These are phyloP conservation scores for Leccinum subtestaceum DNA, from an alignment of 768 basidiomycete genomes.

Conservation along the genomic window DNA sequence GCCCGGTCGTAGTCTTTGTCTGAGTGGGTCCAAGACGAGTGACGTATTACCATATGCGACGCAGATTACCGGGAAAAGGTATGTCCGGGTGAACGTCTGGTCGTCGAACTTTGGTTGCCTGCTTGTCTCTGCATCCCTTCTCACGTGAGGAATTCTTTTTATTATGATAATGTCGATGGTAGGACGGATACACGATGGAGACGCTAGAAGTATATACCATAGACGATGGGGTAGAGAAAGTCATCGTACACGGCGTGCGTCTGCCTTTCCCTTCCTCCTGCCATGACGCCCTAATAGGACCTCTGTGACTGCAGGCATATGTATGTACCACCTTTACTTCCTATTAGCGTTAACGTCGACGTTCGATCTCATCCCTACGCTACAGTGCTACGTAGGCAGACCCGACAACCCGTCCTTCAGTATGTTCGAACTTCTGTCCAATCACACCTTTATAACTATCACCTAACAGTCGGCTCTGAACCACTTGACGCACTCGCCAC, in stretches of 20 bases:
- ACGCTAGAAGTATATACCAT: constrained; percentile 69
- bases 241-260: constrained; percentile 53
- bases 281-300: neutral
- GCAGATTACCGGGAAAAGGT: constrained; percentile 87
- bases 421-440: constrained; percentile 32
- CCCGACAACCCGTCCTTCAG: constrained; percentile 88
- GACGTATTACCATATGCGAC: neutral
- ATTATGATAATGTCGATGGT: neutral
- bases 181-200: constrained; percentile 93
- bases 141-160: neutral
- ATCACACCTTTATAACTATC: neutral
- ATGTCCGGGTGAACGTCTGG: neutral
- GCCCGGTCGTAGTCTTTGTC: neutral
- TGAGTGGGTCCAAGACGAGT: neutral
- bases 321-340: constrained; percentile 34
- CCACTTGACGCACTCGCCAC: constrained; percentile 65
- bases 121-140: neutral
- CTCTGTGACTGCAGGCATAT: constrained; percentile 41
- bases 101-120: neutral
- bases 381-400: constrained; percentile 81
- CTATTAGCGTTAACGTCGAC: too few species aligned
- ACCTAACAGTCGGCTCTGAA: constrained; percentile 70
- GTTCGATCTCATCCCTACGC: neutral
- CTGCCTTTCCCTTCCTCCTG: neutral
- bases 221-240: constrained; percentile 45